Percentiles rank a stretch among this genome's conserved stretches.
Conservation (phyloP, 108 stramenopile species). For the Cyclostephanos invisitatus region DNA sequence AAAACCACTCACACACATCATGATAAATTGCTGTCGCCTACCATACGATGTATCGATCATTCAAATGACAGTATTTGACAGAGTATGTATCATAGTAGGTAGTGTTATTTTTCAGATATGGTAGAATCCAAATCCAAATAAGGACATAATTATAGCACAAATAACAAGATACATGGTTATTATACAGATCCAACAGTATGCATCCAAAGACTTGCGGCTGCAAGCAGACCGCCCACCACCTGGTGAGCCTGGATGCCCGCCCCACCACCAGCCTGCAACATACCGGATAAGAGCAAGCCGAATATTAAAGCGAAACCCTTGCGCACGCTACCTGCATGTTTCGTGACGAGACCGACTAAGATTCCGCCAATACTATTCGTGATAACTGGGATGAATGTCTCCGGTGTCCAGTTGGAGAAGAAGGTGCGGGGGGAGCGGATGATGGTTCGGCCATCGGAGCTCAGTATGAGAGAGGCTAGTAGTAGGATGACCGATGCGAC, state of each 20-base stretch:
- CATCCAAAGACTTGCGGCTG: slow-evolving; percentile 65
- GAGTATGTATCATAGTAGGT: no score
- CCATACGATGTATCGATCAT: no score
- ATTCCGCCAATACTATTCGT: slow-evolving; percentile 85
- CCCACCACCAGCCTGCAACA: slow-evolving; percentile 61
- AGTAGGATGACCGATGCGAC: slow-evolving; percentile 57
- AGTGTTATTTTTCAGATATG: no score
- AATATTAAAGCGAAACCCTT: slow-evolving; percentile 87
- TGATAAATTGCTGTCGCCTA: no score
- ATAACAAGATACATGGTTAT: background rate
- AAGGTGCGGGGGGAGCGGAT: slow-evolving; percentile 32
- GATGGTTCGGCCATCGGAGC: slow-evolving; percentile 51
- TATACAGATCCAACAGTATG: slow-evolving; percentile 30
- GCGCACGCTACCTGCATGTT: slow-evolving; percentile 77
- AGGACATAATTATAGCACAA: no score
- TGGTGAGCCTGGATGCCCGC: slow-evolving; percentile 55
- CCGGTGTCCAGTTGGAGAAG: slow-evolving; percentile 62
- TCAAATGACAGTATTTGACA: no score
- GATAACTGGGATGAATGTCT: slow-evolving; percentile 68
- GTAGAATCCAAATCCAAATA: no score
- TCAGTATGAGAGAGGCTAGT: slow-evolving; percentile 40
- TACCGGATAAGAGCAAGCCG: slow-evolving; percentile 68
- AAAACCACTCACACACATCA: no score
- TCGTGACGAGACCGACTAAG: slow-evolving; percentile 86
- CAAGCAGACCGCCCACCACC: slow-evolving; percentile 56